Percentiles rank a stretch among this genome's conserved stretches.
Evolutionary conservation across 306 rosid species (phyloP).

Genomic region (Amphicarpaea edgeworthii): DNA sequence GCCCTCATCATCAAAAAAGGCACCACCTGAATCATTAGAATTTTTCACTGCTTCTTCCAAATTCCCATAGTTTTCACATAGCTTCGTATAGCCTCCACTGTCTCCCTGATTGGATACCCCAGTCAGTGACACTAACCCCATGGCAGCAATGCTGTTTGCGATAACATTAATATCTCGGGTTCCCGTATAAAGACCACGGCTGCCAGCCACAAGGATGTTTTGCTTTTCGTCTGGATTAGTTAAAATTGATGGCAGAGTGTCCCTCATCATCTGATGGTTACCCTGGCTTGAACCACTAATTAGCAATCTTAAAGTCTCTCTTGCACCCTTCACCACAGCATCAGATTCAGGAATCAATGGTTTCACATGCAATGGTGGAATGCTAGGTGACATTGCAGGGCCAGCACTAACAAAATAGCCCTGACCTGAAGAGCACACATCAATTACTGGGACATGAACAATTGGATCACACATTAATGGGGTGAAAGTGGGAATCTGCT

Average conservation of each 20-base stretch:
- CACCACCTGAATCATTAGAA: slow-evolving; percentile 51
- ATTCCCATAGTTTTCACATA: slow-evolving; percentile 40
- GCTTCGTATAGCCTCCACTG: slow-evolving; percentile 35
- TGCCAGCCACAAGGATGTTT: slow-evolving; percentile 72
- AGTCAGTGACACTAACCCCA: slow-evolving; percentile 79
- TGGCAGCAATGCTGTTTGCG: slow-evolving; percentile 85
- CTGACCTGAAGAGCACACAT: slow-evolving; percentile 90
- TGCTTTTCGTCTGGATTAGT: slow-evolving; percentile 64
- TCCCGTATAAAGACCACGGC: slow-evolving; percentile 80
- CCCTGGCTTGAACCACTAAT: slow-evolving; percentile 78
- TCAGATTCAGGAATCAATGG: slow-evolving; percentile 78
- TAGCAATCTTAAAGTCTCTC: slow-evolving; percentile 90
- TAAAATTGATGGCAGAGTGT: slow-evolving; percentile 72
- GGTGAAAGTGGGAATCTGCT: slow-evolving; percentile 89
- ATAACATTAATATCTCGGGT: slow-evolving; percentile 72
- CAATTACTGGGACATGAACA: slow-evolving; percentile 91
- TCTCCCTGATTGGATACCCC: slow-evolving; percentile 56
- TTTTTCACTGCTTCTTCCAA: slow-evolving; percentile 49
- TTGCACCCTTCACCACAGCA: slow-evolving; percentile 85
- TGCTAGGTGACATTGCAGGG: slow-evolving; percentile 75
- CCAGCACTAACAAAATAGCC: slow-evolving; percentile 95
- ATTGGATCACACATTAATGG: slow-evolving; percentile 95
- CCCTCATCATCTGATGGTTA: slow-evolving; percentile 67
- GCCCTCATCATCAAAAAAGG: slow-evolving; percentile 55
- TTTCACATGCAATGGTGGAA: slow-evolving; percentile 78